These are phyloP conservation scores for Umbelopsis sp. DNA, from an alignment of 371 early-diverging fungal genomes.

Conservation along the genomic window DNA sequence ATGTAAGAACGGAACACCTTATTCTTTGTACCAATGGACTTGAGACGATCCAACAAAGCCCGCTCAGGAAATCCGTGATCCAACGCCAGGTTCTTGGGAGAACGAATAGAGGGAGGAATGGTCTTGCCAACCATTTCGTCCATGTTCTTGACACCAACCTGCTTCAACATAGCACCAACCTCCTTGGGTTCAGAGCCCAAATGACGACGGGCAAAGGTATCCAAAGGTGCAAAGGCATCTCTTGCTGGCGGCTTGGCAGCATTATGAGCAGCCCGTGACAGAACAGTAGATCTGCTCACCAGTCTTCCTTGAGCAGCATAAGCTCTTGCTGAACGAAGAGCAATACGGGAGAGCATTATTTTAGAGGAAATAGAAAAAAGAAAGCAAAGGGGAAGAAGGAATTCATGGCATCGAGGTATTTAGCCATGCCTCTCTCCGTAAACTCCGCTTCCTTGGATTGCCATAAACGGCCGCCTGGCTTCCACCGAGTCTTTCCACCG, in stretches of 20 bases:
- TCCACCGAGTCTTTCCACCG: constrained; percentile 17
- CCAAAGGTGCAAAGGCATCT: constrained; percentile 61
- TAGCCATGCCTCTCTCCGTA: not conserved
- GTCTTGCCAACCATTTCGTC: constrained; percentile 83
- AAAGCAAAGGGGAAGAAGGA: constrained; percentile 20
- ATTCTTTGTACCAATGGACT: constrained; percentile 86
- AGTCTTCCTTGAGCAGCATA: constrained; percentile 22
- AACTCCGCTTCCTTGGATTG: constrained; percentile 7
- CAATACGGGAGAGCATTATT: constrained; percentile 40
- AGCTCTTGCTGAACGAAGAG: constrained; percentile 30
- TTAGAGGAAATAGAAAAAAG: constrained; percentile 17
- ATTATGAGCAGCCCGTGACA: constrained; percentile 37
- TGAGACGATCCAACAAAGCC: constrained; percentile 80
- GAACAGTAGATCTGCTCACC: constrained; percentile 18
- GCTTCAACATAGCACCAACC: constrained; percentile 77
- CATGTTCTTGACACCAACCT: constrained; percentile 74
- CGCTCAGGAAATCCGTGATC: constrained; percentile 76
- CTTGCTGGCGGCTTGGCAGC: constrained; percentile 39
- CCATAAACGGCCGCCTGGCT: constrained; percentile 5
- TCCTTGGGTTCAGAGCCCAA: constrained; percentile 82
- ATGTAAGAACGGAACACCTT: constrained; percentile 89
- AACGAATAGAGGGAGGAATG: constrained; percentile 83
- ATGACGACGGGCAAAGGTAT: constrained; percentile 86
- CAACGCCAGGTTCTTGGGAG: constrained; percentile 68
- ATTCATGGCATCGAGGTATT: not conserved